A percentile compares a stretch with the other conserved stretches of the same genome.
phyloP scores from a whole-genome alignment of 352 stramenopile species.

The Pseudoperonospora humuli region DNA sequence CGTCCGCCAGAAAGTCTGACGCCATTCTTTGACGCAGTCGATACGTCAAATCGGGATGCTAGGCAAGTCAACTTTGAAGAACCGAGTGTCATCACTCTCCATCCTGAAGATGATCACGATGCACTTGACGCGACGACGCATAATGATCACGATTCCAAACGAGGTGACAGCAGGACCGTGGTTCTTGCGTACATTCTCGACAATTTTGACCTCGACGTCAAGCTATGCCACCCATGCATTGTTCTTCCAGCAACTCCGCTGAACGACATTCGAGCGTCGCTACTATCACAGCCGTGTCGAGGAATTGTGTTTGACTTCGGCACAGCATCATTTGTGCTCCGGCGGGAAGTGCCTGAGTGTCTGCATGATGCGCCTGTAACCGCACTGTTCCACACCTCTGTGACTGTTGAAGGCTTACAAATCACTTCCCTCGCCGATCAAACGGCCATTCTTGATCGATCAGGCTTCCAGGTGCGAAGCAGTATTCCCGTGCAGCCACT shows the following conservation, averaged over 20 bases:
- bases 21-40: constrained; percentile 63
- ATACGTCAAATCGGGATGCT: constrained; percentile 22
- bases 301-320: constrained; percentile 51
- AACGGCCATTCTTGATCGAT: constrained; percentile 30
- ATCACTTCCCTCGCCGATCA: constrained; percentile 24
- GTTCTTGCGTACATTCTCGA: constrained; percentile 18
- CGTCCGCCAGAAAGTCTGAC: constrained; percentile 24
- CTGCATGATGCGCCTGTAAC: neutral
- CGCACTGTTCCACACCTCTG: constrained; percentile 9
- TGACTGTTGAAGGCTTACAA: constrained; percentile 22
- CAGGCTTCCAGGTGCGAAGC: constrained; percentile 27
- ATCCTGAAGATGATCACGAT: neutral
- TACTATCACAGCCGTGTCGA: constrained; percentile 24
- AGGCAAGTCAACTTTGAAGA: constrained; percentile 16
- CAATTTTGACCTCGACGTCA: constrained; percentile 30
- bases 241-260: constrained; percentile 38
- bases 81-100: neutral
- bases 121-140: neutral
- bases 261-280: constrained; percentile 18
- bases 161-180: constrained; percentile 2
- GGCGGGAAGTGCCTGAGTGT: constrained; percentile 9
- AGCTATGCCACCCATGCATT: constrained; percentile 37
- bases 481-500: constrained; percentile 5
- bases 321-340: constrained; percentile 22
- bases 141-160: constrained; percentile 1